phyloP scores from a whole-genome alignment of 805 yeast species.

The Kazachstania martiniae region DNA sequence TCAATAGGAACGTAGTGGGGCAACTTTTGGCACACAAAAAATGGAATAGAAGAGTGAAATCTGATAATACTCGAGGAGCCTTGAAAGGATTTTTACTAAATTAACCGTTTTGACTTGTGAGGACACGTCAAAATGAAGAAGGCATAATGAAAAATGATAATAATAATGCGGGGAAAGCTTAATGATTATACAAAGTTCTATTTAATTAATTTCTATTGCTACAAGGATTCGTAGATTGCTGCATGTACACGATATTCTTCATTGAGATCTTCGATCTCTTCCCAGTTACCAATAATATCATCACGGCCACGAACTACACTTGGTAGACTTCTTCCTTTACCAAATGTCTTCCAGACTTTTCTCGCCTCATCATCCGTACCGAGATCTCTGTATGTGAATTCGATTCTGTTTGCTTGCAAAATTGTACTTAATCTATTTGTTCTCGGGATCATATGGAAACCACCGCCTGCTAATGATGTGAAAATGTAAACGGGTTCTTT shows the following conservation, averaged over 20 bases:
- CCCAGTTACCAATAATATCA: constrained; percentile 75
- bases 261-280: constrained; percentile 76
- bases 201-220: too few relatives aligned
- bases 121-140: too few relatives aligned
- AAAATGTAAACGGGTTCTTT: constrained; percentile 61
- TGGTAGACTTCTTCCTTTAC: constrained; percentile 66
- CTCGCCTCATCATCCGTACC: constrained; percentile 86
- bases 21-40: too few relatives aligned
- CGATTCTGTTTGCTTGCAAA: constrained; percentile 59
- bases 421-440: constrained; percentile 70
- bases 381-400: constrained; percentile 60
- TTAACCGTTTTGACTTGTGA: too few relatives aligned
- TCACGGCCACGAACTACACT: constrained; percentile 78
- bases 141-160: too few relatives aligned
- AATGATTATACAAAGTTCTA: too few relatives aligned
- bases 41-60: too few relatives aligned
- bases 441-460: constrained; percentile 64
- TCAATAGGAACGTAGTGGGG: too few relatives aligned
- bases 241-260: constrained; percentile 62
- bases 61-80: too few relatives aligned
- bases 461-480: constrained; percentile 81
- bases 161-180: too few relatives aligned
- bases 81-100: too few relatives aligned
- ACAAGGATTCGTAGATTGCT: constrained; percentile 54
- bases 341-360: constrained; percentile 67